Evolutionary conservation across 257 asterid genomes (phyloP).

Genomic region (Capsicum pubescens): DNA sequence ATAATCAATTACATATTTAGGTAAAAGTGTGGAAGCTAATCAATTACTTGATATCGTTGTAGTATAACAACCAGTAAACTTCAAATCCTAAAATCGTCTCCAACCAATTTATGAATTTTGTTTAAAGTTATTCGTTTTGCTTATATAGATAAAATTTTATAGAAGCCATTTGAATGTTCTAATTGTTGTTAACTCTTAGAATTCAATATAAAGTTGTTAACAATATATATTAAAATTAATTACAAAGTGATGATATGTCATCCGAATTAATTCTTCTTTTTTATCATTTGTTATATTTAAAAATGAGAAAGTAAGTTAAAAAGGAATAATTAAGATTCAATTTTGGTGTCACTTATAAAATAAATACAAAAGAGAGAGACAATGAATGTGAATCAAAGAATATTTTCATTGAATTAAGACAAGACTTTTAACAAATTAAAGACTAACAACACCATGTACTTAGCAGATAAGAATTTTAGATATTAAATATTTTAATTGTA

Average conservation of each 20-base stretch:
- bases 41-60: no score
- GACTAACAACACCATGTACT: background rate
- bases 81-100: no score
- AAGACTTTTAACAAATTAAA: background rate
- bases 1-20: background rate
- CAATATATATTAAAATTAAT: background rate
- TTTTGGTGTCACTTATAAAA: background rate
- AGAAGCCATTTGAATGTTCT: background rate
- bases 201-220: background rate
- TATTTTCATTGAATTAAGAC: background rate
- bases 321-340: background rate
- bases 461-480: background rate
- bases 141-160: background rate
- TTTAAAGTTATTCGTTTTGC: background rate
- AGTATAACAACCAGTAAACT: no score
- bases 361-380: background rate
- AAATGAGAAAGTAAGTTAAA: background rate
- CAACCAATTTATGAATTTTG: no score
- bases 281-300: no score
- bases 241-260: background rate
- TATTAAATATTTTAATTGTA: background rate
- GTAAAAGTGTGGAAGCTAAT: background rate
- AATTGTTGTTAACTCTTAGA: background rate
- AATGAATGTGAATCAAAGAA: conserved; percentile 9
- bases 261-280: background rate